Base-by-base conservation (phyloP, 2,329 filamentous ascomycete genomes). In the Hypoxylon sp. region DNA sequence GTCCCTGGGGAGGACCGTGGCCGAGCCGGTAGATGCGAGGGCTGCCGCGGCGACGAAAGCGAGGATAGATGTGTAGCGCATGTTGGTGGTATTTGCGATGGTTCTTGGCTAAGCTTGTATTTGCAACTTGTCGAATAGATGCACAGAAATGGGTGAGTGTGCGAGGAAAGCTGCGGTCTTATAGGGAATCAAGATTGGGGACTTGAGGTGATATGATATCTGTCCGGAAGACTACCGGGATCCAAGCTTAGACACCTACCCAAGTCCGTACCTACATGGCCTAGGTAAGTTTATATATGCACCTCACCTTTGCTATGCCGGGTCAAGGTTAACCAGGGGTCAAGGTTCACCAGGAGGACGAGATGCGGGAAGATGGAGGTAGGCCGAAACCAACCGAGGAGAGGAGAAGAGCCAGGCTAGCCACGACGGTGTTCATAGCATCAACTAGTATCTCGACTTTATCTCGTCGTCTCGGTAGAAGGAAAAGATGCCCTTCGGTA, bases 161-260 rank as follows among this genome's bases (percentile, higher is more conserved):
- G 31, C 26, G 27, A 21, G 29, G 21, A 27, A 7, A n/a, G n/a
- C 29, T n/a, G 43, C 24, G 10, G 27, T 41, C 18, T 58, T 51
- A 48, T 48, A 55, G 45, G 48, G 42, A 46, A 38, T 23, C 29
- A 51, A 48, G n/a, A 27, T 11, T 37, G n/a, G n/a, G n/a, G n/a
- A n/a, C n/a, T n/a, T n/a, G 31, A 20, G 21, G 40, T 35, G 1
- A 17, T 29, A 33, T 56, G 4, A 45, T 27, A 17, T 48, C 18
- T 7, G 46, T 52, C 50, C 13, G 45, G 47, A 51, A 31, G 11
- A 4, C 21, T 3, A 10, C 17, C 6, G 10, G 38, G 48, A 18
- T 48, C 35, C 21, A 50, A 54, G 29, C 26, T 48, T 56, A 57
- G 58, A 58, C 58, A 53, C 23, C 27, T 23, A n/a, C 10, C 15